Evolutionary conservation across 768 basidiomycete genomes (phyloP), one percentile per base, ranked within the genome.

Genomic region (Tulasnella calospora): DNA sequence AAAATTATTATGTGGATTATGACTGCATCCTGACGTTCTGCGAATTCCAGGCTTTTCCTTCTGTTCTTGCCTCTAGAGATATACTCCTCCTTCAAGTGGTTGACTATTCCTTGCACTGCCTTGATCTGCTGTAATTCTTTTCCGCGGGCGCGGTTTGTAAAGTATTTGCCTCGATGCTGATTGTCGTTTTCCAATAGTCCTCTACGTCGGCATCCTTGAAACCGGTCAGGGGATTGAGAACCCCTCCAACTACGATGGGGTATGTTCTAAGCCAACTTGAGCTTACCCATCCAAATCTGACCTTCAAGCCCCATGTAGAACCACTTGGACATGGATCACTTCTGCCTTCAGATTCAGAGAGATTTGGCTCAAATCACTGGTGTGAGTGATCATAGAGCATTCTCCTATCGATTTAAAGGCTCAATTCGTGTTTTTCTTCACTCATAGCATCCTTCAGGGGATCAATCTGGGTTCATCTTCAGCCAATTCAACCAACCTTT

Each of bases 301-400:
- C 51, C 17, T n/a, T 1, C 47, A 41, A 12, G 19, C 21, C 35
- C n/a, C 21, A 76, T 36, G 15, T 33, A 78, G 74, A 79, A 79
- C 57, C 74, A 79, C 69, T 75, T 82, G 78, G 77, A 81, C 77
- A 86, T 93, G 40, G 92, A 93, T 83, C 83, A 86, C 78, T 92
- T 92, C 87, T 92, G 91, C 82, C 84, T 90, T 30, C 84, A 88
- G 36, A 88, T 94, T 80, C 89, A 90, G 80, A 86, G 89, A 46
- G 92, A 93, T 81, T 85, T 94, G 10, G 89, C 91, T 79, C 89
- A 92, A 82, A 90, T 94, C 82, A 92, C 91, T 13, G 82, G 83
- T 41, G 90, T 92, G 83, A 74, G 90, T 85, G 10, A 35, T 46
- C 61, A 90, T 85, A 12, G 9, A 27, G 46, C 46, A 17, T 46